Base-by-base conservation (phyloP, 1,284 basidiomycete species). In the Tilletia indica region DNA sequence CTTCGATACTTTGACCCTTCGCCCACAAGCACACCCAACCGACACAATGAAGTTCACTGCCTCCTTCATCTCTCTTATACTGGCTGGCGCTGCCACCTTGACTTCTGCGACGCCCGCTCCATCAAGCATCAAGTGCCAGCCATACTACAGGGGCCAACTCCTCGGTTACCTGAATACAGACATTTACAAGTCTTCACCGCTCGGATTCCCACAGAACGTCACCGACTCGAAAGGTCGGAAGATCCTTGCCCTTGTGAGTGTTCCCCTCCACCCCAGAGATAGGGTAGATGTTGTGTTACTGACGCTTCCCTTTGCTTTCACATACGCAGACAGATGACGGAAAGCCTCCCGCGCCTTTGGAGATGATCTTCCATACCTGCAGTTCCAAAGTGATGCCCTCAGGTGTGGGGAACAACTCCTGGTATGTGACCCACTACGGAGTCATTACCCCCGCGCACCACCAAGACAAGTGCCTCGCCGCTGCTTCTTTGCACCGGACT, bases 181-280 rank as follows among this genome's bases (percentile, higher is more conserved):
- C 25, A 31, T 31, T 31, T 12, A 5, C 8, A 25, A n/a, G 4
- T 5, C 21, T 8, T 21, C 38, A 9, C 58, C 58, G 58, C 25
- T 34, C 38, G 58, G 58, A 25, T 63, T 5, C 25, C n/a, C 38
- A 14, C 16, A 63, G 16, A 34, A 34, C 31, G 58, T 63, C 58
- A 34, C 16, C n/a, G 58, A 63, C 58, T 21, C 58, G 25, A n/a
- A 63, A 19, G 58, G 58, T 8, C 58, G 58, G 4, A 63, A 63
- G 31, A 63, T 63, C 34, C n/a, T 63, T 34, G n/a, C 58, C 58
- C 14, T 63, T 8, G 58, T 63, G 25, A 63, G 58, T 36, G 25
- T 34, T n/a, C 51, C 51, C n/a, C 8, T 6, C 8, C n/a, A 11
- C 51, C 51, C 6, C 51, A 11, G 31, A 12, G 12, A 12, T 12